Base-by-base conservation (phyloP, 208 protist species). In the Crithidia bombi region DNA sequence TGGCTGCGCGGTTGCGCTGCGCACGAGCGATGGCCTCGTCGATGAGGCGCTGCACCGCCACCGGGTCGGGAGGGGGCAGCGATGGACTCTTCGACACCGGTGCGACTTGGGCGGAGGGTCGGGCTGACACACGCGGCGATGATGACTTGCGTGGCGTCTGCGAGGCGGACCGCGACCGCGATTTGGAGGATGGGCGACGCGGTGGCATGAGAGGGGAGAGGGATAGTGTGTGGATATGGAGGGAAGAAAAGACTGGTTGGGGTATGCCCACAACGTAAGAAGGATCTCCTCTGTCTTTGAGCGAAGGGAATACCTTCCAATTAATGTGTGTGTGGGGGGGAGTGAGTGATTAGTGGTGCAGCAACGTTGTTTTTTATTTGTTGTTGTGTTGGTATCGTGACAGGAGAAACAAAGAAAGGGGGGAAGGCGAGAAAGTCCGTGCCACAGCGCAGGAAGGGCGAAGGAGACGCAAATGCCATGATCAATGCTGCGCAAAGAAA, bases 1-100 rank as follows among this genome's bases (percentile, higher is more conserved):
- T 33, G 28, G 67, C 52, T 1, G 61, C 64, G 14, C 78, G 72
- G 23, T 68, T 54, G 38, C 54, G 62, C 25, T 62, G 83, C 6
- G 85, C 89, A 36, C 79, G 78, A 3, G 81, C 75, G 14, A 92
- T 69, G 23, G 90, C 90, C 30, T 90, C 79, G 44, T 93, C 86
- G 47, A 95, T 87, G 33, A 93, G 72, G 39, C 73, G 70, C 81
- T 92, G 78, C 56, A 95, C 90, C 6, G 78, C 81, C 2, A 47
- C 79, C 69, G 82, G 78, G 68, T 92, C 85, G 59, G 66, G 78
- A 25, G 41, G 79, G 39, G 57, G 87, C 62, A 73, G 67, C 12
- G 68, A 73, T 23, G 47, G 68, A 38, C 64, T 70, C 47, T 71
- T 55, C 32, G 36, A 43, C 9, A 12, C 36, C 43, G 43, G 43